Evolutionary conservation across 768 basidiomycete genomes (phyloP), one percentile per base, ranked within the genome.

Genomic region (Hericium erinaceus): DNA sequence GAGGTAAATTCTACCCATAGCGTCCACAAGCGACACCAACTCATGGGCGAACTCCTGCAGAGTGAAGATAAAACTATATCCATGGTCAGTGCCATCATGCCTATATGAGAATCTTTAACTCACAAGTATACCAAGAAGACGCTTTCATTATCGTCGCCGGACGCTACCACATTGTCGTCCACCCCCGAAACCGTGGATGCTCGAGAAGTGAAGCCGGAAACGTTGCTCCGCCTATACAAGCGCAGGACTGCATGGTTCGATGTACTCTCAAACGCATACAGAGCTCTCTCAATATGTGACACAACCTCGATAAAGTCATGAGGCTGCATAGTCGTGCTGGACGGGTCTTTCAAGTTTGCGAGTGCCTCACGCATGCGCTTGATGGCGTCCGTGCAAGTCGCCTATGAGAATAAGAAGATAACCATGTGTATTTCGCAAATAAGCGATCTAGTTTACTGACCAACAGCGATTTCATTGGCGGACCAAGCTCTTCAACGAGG

Each of bases 101-200:
- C 11, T 39, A 11, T 48, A 26, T 8, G 20, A 55, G 52, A 6
- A 11, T 18, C 52, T 15, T 8, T 6, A n/a, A 76, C 92, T 68
- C 60, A 95, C 94, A 94, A 95, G 67, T 95, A 95, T 0, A 94
- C 87, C 24, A 95, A 70, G 68, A 95, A 95, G 1, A 97, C 77
- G 57, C 84, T 83, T 64, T 97, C 94, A 62, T 86, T 83, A n/a
- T 87, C 83, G 40, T 73, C 73, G 37, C 77, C 77, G 8, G 59
- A 57, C 5, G 65, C 62, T 16, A 80, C 64, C 2, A 77, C 49
- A 13, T 61, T 57, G 40, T 79, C 77, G 50, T 60, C 68, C 48
- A 54, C 68, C 37, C 60, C 33, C 2, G 68, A 68, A 5, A 58
- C 54, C 12, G 62, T 52, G 4, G 70, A 70, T 0, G 60, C 58